Conservation (phyloP, 2,329 filamentous ascomycete species). For the Pyrenochaeta sp. region DNA sequence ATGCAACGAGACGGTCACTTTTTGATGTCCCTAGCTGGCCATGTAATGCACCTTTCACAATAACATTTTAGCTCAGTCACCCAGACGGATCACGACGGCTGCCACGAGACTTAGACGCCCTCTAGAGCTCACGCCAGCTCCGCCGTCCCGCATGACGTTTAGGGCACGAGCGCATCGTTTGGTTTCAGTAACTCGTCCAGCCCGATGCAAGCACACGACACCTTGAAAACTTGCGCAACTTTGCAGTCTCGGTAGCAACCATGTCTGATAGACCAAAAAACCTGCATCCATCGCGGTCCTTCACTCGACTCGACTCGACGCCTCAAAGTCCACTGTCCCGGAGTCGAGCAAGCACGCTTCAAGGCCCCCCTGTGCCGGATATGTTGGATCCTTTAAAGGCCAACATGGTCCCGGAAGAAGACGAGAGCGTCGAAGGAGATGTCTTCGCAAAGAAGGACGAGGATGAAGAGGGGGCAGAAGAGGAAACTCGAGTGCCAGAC, state of each 20-base stretch:
- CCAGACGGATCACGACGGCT: slow-evolving; percentile 1
- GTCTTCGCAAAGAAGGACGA: slow-evolving; percentile 53
- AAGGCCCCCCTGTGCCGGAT: slow-evolving; percentile 52
- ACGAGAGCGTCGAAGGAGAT: slow-evolving; percentile 46
- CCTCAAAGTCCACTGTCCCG: slow-evolving; percentile 47
- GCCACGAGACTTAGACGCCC: slow-evolving; percentile 7
- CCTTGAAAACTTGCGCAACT: slow-evolving; percentile 11
- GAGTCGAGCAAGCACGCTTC: slow-evolving; percentile 58
- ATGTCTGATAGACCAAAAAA: slow-evolving; percentile 47
- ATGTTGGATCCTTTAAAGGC: slow-evolving; percentile 55
- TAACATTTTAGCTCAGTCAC: background rate
- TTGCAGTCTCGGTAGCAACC: slow-evolving; percentile 14
- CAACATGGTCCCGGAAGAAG: slow-evolving; percentile 44
- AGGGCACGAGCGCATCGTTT: slow-evolving; percentile 28
- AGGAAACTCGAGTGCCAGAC: slow-evolving; percentile 59
- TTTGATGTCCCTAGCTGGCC: background rate
- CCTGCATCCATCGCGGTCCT: slow-evolving; percentile 57
- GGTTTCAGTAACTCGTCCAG: slow-evolving; percentile 31
- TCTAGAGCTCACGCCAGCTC: slow-evolving; percentile 16
- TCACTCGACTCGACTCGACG: slow-evolving; percentile 57
- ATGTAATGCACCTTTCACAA: background rate
- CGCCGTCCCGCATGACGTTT: slow-evolving; percentile 46
- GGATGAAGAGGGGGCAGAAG: slow-evolving; percentile 34
- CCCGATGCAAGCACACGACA: slow-evolving; percentile 39
- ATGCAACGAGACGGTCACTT: slow-evolving; percentile 2